A percentile compares a stretch with the other conserved stretches of the same genome.
phyloP scores from a whole-genome alignment of 2,329 filamentous ascomycete species.

The Trichoderma hamatum region DNA sequence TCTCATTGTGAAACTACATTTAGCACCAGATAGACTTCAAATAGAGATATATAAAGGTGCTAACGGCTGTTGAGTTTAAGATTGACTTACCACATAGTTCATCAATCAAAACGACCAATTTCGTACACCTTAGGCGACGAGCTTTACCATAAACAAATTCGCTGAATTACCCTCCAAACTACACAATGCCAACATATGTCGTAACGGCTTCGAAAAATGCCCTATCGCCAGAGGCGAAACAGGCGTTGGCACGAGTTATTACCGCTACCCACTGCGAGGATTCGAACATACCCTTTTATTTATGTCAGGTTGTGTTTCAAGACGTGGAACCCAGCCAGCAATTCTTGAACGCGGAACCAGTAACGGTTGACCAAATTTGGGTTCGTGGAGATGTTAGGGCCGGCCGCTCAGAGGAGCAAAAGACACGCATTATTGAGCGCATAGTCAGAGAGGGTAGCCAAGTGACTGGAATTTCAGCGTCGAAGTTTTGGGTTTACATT shows the following conservation, averaged over 20 bases:
- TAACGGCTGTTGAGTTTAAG: not conserved
- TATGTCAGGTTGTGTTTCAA: not conserved
- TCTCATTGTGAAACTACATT: not conserved
- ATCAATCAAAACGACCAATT: not conserved
- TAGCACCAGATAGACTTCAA: not conserved
- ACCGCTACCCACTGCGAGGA: conserved; percentile 2
- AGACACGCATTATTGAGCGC: not conserved
- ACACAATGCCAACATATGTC: conserved; percentile 5
- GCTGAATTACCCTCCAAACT: no score
- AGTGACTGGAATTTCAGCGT: not conserved
- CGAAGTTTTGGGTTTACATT: conserved; percentile 2
- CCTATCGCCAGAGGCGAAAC: not conserved
- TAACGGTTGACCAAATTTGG: not conserved
- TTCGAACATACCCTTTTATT: not conserved
- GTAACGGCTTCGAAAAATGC: not conserved
- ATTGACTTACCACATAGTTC: not conserved
- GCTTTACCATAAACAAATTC: not conserved
- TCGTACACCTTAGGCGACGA: not conserved
- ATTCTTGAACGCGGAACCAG: conserved; percentile 1
- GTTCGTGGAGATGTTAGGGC: not conserved
- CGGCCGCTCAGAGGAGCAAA: conserved; percentile 2
- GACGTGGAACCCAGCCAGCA: not conserved
- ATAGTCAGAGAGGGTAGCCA: not conserved
- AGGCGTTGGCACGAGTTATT: not conserved
- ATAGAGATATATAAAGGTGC: not conserved